A percentile compares a stretch with the other conserved stretches of the same genome.
These are phyloP conservation scores for Fusarium siculi DNA, from an alignment of 2,329 filamentous ascomycete genomes.

Conservation along the genomic window DNA sequence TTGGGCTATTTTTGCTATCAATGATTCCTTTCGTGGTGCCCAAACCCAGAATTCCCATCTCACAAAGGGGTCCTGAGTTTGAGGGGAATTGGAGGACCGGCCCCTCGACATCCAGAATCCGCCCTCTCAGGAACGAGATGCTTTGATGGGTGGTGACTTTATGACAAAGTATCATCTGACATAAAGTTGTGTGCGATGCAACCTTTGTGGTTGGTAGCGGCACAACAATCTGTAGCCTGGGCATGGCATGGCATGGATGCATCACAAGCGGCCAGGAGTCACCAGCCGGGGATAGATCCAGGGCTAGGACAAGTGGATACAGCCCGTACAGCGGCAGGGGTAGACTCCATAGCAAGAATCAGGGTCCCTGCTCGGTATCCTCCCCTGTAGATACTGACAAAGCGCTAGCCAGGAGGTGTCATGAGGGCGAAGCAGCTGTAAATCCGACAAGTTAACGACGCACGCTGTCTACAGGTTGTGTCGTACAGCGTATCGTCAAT, in stretches of 20 bases:
- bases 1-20: not conserved
- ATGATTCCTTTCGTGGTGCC: not conserved
- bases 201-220: conserved; percentile 29
- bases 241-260: conserved; percentile 25
- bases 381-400: conserved; percentile 40
- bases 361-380: conserved; percentile 32
- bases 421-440: conserved; percentile 12
- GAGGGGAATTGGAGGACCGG: conserved; percentile 43
- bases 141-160: conserved; percentile 27
- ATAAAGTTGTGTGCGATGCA: conserved; percentile 14
- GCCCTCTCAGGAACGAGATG: conserved; percentile 15
- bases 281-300: conserved; percentile 10
- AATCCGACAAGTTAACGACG: conserved; percentile 11
- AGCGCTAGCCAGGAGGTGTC: conserved; percentile 33
- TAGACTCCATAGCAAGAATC: conserved; percentile 26
- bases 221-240: conserved; percentile 22
- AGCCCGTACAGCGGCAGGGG: conserved; percentile 21
- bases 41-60: conserved; percentile 19
- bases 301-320: conserved; percentile 10
- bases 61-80: conserved; percentile 41
- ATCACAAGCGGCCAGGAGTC: conserved; percentile 28
- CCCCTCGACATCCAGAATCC: conserved; percentile 33
- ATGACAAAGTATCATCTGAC: conserved; percentile 21
- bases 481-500: conserved; percentile 14
- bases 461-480: not conserved